A percentile compares a stretch with the other conserved stretches of the same genome.
phyloP scores from a whole-genome alignment of 257 asterid genomes.

The Primulina huaijiensis region DNA sequence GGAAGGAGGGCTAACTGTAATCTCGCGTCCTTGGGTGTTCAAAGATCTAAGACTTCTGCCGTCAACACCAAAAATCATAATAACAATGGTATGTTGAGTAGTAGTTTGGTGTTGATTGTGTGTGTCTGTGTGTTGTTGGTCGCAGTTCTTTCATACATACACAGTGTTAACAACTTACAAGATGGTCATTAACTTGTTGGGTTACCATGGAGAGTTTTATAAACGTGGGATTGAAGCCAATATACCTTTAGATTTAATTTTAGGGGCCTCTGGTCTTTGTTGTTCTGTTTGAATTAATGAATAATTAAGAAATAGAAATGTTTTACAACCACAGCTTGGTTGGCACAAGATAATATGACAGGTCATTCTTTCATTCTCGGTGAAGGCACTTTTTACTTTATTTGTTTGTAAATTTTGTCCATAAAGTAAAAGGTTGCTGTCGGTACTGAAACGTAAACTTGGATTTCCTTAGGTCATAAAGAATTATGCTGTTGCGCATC shows the following conservation, averaged over 20 bases:
- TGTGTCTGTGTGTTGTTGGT: neutral
- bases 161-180: neutral
- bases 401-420: slow-evolving; percentile 1
- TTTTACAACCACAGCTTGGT: neutral
- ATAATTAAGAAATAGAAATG: neutral
- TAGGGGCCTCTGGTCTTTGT: neutral
- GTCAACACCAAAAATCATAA: slow-evolving; percentile 39
- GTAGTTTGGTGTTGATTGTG: neutral
- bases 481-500: slow-evolving; percentile 12
- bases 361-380: neutral
- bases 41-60: slow-evolving; percentile 89
- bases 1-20: slow-evolving; percentile 98
- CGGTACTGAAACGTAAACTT: neutral
- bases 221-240: neutral
- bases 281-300: neutral
- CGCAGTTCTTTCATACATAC: neutral
- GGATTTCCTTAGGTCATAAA: neutral
- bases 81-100: neutral
- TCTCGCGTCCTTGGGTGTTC: slow-evolving; percentile 95
- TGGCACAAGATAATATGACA: neutral
- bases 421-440: neutral
- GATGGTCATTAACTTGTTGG: neutral
- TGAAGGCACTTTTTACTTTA: neutral
- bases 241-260: neutral
- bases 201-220: neutral